Evolutionary conservation across 345 rosid genomes (phyloP), one percentile per base, ranked within the genome.

Genomic region (Rhizophora mangle): DNA sequence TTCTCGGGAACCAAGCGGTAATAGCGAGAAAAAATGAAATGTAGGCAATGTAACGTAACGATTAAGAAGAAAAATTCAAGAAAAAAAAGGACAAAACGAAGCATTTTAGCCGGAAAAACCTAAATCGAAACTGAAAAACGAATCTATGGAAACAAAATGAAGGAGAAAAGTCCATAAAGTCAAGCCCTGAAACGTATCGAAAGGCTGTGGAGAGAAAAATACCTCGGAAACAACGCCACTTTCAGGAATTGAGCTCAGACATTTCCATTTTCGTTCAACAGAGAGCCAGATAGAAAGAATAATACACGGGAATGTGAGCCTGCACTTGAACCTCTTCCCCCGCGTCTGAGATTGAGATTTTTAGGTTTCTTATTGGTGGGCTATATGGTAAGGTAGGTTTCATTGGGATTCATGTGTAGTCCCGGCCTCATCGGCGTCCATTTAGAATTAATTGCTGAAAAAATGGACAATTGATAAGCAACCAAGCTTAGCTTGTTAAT

Each of bases 331-430:
- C 47, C 59, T 66, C 66, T 24, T 46, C 4, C 63, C 4, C 63
- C 49, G 18, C 66, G 71, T 60, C 76, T 60, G 71, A 72, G 76
- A 66, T 73, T 36, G n/a, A 46, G 70, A 47, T 65, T 66, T 73
- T 73, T 73, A 65, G 71, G 71, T 51, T 73, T 73, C 49, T 52
- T 30, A 36, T n/a, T 43, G 47, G 13, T 54, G 13, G 19, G 72
- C 69, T 80, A 60, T 80, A 60, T 47, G 16, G 68, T 82, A 72
- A 2, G 75, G 53, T 57, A 4, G 67, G 32, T 72, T 75, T 7
- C 81, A 81, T 52, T 76, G 61, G 19, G 60, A 15, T 67, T 68
- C 20, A 29, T 5, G 77, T 78, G 81, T 64, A 68, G 55, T 46
- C 43, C 3, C 36, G 49, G 15, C 21, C 63, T 65, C 22, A 66